Base-by-base conservation (phyloP, 495 filamentous ascomycete species). In the Rostrohypoxylon terebratum region DNA sequence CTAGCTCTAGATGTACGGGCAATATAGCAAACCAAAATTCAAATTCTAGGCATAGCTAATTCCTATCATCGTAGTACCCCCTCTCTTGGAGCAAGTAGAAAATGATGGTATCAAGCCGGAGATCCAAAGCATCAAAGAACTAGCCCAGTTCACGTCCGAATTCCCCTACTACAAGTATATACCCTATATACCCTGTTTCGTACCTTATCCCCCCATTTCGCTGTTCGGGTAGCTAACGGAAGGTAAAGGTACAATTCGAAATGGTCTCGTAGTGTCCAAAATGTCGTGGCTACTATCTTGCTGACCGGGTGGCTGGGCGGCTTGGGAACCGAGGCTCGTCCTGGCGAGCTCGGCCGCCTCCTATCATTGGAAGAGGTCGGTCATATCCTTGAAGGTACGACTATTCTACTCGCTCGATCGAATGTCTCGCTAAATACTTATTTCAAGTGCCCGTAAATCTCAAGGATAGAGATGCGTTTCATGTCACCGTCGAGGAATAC, bases 401-500 rank as follows among this genome's bases (percentile, higher is more conserved):
- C 40, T 34, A 14, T 28, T 21, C 21, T 20, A 44, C n/a, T 45
- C 21, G 53, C 55, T 28, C 61, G 40, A 8, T 18, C 10, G 31
- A 28, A 4, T 28, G 14, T n/a, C 50, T 28, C 60, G 31, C 36
- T 72, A 53, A 73, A 55, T 59, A 9, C 42, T 50, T 18, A 28
- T 44, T 33, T 44, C 16, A 55, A 97, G 96, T 98, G n/a, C 96
- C 96, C 21, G 90, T 97, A 72, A 98, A 97, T 77, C 87, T 98
- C 70, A 97, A 97, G 80, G 92, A 93, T 68, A 79, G 87, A 68
- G 96, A 98, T 79, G 87, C 89, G 25, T 99, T 99, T 87, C 96
- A 98, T 78, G 83, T 99, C 66, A 95, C 94, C 31, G 94, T 97
- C 75, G 96, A 99, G 81, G 96, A 99, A 78, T 99, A 99, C 80